Evolutionary conservation across 192 early-diverging fungal species (phyloP), one percentile per base, ranked within the genome.

Genomic region (Coemansia sp.): DNA sequence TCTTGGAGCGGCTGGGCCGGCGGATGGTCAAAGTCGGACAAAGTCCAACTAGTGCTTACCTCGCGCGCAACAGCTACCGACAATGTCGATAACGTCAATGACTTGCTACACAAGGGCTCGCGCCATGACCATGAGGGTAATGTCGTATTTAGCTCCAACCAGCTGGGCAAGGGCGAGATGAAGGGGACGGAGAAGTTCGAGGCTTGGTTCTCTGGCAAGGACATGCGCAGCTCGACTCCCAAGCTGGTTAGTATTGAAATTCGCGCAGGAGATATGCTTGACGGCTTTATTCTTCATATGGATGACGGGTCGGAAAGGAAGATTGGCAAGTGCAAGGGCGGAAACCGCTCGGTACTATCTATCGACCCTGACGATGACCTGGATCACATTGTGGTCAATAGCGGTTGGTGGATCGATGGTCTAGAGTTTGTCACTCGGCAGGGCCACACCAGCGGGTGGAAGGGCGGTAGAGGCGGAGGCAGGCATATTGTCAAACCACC

Each of bases 391-490:
- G 46, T 80, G n/a, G 83, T 89, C 29, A 71, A 76, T 18, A 67
- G 82, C n/a, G 89, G 90, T 22, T 79, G 72, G 49, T 90, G 86
- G 85, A 78, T 91, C 62, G 90, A 91, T 64, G 89, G 90, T 0
- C 38, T 91, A 1, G 86, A 88, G 75, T 80, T 90, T 68, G 68
- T 84, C 43, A 87, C 87, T 4, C 75, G 71, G 27, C 70, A 63
- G n/a, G 87, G 90, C 42, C 76, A 75, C 12, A 55, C 66, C n/a
- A 82, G 73, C 63, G 85, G 75, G 16, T 91, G 90, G 90, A 80
- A 74, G 63, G 90, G 90, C 69, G 84, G 87, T 18, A 69, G 20
- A 3, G 86, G 88, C 42, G 89, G 89, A 1, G 66, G 71, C 36
- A 63, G 66, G 18, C 73, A 70, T n/a, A 49, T 82, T 8, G 41